phyloP scores from a whole-genome alignment of 1,284 basidiomycete species.

The Chiua sp. region DNA sequence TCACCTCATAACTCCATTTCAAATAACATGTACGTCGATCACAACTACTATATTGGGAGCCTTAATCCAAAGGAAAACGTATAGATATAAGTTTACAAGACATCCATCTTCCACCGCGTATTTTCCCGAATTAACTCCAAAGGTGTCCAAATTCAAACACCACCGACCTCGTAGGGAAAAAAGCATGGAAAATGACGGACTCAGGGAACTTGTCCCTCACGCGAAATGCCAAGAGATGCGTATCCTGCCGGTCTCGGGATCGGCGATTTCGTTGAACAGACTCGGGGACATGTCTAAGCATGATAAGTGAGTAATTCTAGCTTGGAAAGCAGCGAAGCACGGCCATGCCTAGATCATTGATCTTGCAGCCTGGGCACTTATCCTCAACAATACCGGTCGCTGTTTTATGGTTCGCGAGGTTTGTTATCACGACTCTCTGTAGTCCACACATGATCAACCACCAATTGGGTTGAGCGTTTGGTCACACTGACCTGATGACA shows the following conservation, averaged over 20 bases:
- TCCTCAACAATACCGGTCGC: slow-evolving; percentile 51
- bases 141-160: neutral
- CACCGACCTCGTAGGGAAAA: neutral
- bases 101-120: neutral
- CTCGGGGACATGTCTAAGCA: neutral
- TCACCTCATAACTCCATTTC: neutral
- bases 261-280: neutral
- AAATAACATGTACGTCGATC: neutral
- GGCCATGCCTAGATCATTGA: slow-evolving; percentile 48
- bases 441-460: slow-evolving; percentile 3
- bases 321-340: neutral
- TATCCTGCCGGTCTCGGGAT: neutral
- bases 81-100: neutral
- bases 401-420: slow-evolving; percentile 47
- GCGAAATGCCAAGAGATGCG: neutral
- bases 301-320: neutral
- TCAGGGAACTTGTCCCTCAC: neutral
- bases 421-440: slow-evolving; percentile 53
- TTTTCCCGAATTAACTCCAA: neutral
- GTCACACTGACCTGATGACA: slow-evolving; percentile 50
- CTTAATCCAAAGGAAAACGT: neutral
- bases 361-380: slow-evolving; percentile 49
- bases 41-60: neutral
- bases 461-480: neutral
- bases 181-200: neutral